Evolutionary conservation across 305 asterid genomes (phyloP).

Genomic region (Fraxinus dipetala): DNA sequence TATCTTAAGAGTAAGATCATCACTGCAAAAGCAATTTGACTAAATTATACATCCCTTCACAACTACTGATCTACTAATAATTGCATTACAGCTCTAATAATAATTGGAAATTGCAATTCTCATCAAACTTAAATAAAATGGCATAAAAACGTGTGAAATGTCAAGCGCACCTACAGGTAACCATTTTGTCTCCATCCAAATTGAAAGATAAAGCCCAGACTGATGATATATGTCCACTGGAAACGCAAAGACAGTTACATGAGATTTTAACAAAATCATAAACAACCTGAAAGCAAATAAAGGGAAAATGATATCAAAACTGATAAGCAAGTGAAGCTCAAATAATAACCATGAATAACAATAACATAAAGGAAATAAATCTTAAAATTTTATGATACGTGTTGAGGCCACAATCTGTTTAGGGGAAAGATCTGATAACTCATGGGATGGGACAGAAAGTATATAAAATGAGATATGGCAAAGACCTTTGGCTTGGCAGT

Average conservation of each 20-base stretch:
- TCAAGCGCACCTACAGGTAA: conserved; percentile 42
- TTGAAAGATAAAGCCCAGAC: conserved; percentile 40
- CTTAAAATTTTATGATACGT: background rate
- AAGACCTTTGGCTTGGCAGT: background rate
- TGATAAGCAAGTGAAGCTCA: background rate
- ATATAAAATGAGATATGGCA: background rate
- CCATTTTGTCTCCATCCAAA: conserved; percentile 39
- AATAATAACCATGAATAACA: background rate
- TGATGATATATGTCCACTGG: conserved; percentile 38
- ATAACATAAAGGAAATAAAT: background rate
- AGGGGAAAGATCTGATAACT: background rate
- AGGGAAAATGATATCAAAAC: background rate
- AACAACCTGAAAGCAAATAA: background rate
- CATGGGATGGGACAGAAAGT: background rate
- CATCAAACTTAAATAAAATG: background rate
- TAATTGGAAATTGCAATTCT: background rate
- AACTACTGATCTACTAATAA: background rate
- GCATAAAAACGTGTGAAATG: background rate
- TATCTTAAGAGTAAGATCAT: conserved; percentile 45
- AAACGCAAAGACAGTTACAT: conserved; percentile 1
- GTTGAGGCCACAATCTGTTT: background rate
- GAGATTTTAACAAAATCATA: conserved; percentile 15
- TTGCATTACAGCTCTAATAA: background rate
- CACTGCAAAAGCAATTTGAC: conserved; percentile 29
- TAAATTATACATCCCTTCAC: conserved; percentile 20